Conservation (phyloP, 495 filamentous ascomycete genomes). For the Aspergillus bridgeri region DNA sequence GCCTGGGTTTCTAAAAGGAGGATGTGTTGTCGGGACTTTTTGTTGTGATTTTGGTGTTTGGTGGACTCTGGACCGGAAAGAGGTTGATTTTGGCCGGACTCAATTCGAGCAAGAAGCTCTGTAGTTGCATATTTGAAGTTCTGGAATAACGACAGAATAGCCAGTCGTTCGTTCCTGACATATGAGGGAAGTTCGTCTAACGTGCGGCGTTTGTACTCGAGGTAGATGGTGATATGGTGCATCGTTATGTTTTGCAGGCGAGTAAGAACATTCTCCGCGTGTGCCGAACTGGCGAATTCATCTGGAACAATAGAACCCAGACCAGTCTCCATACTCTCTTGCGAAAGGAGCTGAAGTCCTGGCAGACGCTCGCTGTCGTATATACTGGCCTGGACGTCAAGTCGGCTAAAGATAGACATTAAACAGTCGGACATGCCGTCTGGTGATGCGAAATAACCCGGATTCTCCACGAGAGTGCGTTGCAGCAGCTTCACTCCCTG, state of each 20-base stretch:
- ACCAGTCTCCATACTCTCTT: background rate
- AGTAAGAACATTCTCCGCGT: background rate
- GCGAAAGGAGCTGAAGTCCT: background rate
- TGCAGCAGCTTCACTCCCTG: slow-evolving; percentile 22
- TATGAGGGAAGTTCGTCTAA: background rate
- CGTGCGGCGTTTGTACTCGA: background rate
- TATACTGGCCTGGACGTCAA: slow-evolving; percentile 30
- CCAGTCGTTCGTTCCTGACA: background rate
- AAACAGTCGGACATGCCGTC: slow-evolving; percentile 20
- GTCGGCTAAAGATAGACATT: slow-evolving; percentile 13
- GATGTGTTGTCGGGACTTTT: background rate
- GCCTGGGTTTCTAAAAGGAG: slow-evolving; percentile 13
- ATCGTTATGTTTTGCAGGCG: background rate
- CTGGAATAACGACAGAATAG: background rate
- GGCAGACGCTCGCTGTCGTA: slow-evolving; percentile 14
- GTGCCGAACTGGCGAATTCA: background rate
- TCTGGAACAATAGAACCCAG: slow-evolving; percentile 9
- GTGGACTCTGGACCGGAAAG: slow-evolving; percentile 1
- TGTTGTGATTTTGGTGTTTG: background rate
- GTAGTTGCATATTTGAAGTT: background rate
- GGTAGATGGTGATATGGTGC: background rate
- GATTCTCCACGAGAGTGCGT: slow-evolving; percentile 5
- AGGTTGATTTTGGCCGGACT: slow-evolving; percentile 6
- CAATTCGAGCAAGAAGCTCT: slow-evolving; percentile 13
- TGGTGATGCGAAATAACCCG: background rate